Base-by-base conservation (phyloP, 331 rosid species). In the Ulmus americana region DNA sequence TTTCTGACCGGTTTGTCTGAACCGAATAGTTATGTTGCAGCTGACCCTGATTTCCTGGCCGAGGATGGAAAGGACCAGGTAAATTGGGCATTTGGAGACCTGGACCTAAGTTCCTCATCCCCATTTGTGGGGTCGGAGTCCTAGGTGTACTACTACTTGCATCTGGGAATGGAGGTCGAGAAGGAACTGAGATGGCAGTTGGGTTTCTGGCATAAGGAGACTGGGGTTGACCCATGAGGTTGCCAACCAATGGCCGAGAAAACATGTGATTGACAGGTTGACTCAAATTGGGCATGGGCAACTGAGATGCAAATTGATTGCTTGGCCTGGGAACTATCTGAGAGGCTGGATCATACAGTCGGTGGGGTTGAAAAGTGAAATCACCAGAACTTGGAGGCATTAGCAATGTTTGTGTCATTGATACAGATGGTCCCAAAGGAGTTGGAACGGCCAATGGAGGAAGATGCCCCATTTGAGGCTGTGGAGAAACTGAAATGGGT, bases 361-460 rank as follows among this genome's bases (percentile, higher is more conserved):
- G 60, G 41, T 69, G 89, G 12, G 85, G 80, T 57, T 76, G 95
- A 70, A 89, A 92, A 57, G 88, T 83, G 69, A 89, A 87, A 79
- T 82, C 74, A 10, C 88, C 82, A 10, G 88, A 78, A 72, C 73
- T 80, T 62, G 89, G 79, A 66, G 82, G 59, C 3, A 48, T 56
- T 64, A 51, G 62, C 45, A 20, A 54, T 1, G 35, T 28, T 28
- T 28, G 35, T 2, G 35, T 28, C 35, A 28, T 28, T 28, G 35
- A 28, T 28, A 28, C 35, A 28, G 80, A 82, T 44, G 88, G 86
- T 67, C 72, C 77, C 55, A 58, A 55, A 15, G 74, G 63, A 52
- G 74, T 51, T 44, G 63, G 56, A 40, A 64, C 28, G 45, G 61
- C 58, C 64, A 51, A 76, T 59, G 77, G 58, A 16, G 76, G 65